Conservation (phyloP, 225 moss, liverwort and hornwort genomes). For the Polytrichum formosum region DNA sequence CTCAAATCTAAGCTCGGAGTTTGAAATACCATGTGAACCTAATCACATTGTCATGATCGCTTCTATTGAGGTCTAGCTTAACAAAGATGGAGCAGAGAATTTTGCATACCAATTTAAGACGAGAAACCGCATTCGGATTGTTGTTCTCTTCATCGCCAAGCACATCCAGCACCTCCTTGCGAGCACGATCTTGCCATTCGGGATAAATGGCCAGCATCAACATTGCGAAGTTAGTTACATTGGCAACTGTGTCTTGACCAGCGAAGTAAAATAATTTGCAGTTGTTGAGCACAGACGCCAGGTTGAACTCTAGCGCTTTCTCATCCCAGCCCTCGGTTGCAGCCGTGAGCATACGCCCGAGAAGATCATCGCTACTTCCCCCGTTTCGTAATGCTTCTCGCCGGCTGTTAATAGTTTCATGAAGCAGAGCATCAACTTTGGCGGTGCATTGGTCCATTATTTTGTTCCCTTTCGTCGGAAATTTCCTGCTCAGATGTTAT, state of each 20-base stretch:
- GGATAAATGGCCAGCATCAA: slow-evolving; percentile 14
- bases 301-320: slow-evolving; percentile 8
- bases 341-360: slow-evolving; percentile 16
- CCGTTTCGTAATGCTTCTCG: background rate
- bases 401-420: background rate
- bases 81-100: too few relatives aligned
- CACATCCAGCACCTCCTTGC: slow-evolving; percentile 8
- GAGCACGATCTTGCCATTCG: slow-evolving; percentile 22
- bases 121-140: slow-evolving; percentile 6
- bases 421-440: slow-evolving; percentile 1
- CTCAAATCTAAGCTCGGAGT: too few relatives aligned
- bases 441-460: background rate
- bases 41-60: too few relatives aligned
- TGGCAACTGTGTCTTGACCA: slow-evolving; percentile 12
- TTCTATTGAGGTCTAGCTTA: too few relatives aligned
- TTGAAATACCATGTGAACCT: too few relatives aligned
- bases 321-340: slow-evolving; percentile 9
- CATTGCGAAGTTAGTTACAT: slow-evolving; percentile 5
- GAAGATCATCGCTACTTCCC: slow-evolving; percentile 14
- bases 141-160: slow-evolving; percentile 6
- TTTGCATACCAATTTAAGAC: slow-evolving; percentile 11
- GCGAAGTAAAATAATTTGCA: slow-evolving; percentile 14
- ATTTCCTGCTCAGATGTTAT: background rate
- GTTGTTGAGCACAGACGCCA: slow-evolving; percentile 8
- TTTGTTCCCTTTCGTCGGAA: slow-evolving; percentile 5